Conservation (phyloP, 2,329 filamentous ascomycete species). For the Ascocoryne sarcoides region DNA sequence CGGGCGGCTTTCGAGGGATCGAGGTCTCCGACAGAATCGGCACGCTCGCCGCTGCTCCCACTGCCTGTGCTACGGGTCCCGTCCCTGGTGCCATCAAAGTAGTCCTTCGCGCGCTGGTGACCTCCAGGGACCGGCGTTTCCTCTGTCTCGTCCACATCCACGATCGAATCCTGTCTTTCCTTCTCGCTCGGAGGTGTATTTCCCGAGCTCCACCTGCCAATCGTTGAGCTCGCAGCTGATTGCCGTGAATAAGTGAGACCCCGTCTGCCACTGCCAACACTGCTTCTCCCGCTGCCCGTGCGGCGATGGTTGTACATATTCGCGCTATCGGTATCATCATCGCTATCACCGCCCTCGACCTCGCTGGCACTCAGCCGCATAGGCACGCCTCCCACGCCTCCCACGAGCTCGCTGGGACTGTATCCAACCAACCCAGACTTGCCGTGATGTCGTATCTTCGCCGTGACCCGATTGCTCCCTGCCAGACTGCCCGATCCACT, state of each 20-base stretch:
- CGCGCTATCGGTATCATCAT: constrained; percentile 54
- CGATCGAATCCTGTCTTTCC: constrained; percentile 23
- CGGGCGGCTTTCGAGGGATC: constrained; percentile 33
- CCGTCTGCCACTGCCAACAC: constrained; percentile 32
- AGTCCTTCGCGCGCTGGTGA: constrained; percentile 15
- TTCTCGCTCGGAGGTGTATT: constrained; percentile 36
- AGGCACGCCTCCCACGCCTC: constrained; percentile 70
- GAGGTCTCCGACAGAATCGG: constrained; percentile 52
- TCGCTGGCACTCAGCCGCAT: constrained; percentile 91
- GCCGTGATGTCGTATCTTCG: constrained; percentile 83
- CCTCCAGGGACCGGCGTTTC: constrained; percentile 21
- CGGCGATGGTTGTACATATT: constrained; percentile 53
- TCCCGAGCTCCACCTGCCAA: constrained; percentile 33
- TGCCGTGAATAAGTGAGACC: constrained; percentile 33
- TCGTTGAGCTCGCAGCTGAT: constrained; percentile 26
- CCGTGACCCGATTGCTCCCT: constrained; percentile 49
- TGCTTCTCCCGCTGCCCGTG: constrained; percentile 67
- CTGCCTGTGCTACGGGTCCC: constrained; percentile 24
- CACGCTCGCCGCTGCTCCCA: constrained; percentile 38
- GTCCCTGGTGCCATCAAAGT: constrained; percentile 22
- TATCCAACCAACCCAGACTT: constrained; percentile 72
- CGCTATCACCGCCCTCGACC: constrained; percentile 79
- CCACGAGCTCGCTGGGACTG: constrained; percentile 60
- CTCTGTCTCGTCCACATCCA: constrained; percentile 18
- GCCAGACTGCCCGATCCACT: constrained; percentile 30